A percentile compares a stretch with the other conserved stretches of the same genome.
phyloP scores from a whole-genome alignment of 805 yeast genomes.

The Myxozyma vanderwaltii region DNA sequence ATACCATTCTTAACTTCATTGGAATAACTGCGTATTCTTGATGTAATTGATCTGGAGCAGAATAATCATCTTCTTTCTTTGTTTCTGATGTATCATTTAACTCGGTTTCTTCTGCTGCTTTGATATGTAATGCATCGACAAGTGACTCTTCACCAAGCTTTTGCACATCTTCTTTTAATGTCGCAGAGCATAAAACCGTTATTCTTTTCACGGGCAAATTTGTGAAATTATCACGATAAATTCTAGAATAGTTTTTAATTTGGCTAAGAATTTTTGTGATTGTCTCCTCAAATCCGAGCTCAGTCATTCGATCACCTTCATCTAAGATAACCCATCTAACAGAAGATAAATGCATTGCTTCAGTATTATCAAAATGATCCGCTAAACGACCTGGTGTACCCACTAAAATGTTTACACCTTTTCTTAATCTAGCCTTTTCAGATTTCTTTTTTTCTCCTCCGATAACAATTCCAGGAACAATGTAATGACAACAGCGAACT shows the following conservation, averaged over 20 bases:
- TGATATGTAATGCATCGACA: slow-evolving; percentile 62
- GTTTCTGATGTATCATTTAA: not conserved
- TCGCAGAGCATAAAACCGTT: slow-evolving; percentile 90
- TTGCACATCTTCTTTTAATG: slow-evolving; percentile 78
- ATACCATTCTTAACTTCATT: slow-evolving; percentile 84
- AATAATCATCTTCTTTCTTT: slow-evolving; percentile 26
- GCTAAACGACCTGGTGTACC: slow-evolving; percentile 97
- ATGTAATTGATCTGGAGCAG: slow-evolving; percentile 87
- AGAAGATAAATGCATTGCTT: slow-evolving; percentile 67
- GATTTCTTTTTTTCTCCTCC: slow-evolving; percentile 98
- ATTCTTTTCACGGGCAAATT: slow-evolving; percentile 69
- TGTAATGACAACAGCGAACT: slow-evolving; percentile 69
- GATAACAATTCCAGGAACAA: slow-evolving; percentile 94
- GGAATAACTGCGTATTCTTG: slow-evolving; percentile 87
- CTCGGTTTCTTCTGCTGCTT: slow-evolving; percentile 1
- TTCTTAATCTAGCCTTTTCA: slow-evolving; percentile 92
- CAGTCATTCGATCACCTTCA: slow-evolving; percentile 96
- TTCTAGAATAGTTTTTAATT: slow-evolving; percentile 52
- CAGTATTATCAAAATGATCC: slow-evolving; percentile 91
- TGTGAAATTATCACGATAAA: slow-evolving; percentile 44
- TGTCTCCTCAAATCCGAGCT: slow-evolving; percentile 94
- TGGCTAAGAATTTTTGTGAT: slow-evolving; percentile 70
- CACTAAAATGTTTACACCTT: slow-evolving; percentile 93
- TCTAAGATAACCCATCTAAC: slow-evolving; percentile 88
- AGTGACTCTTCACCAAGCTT: slow-evolving; percentile 79